Evolutionary conservation across 257 asterid genomes (phyloP), one percentile per base, ranked within the genome.

Genomic region (Primulina eburnea): DNA sequence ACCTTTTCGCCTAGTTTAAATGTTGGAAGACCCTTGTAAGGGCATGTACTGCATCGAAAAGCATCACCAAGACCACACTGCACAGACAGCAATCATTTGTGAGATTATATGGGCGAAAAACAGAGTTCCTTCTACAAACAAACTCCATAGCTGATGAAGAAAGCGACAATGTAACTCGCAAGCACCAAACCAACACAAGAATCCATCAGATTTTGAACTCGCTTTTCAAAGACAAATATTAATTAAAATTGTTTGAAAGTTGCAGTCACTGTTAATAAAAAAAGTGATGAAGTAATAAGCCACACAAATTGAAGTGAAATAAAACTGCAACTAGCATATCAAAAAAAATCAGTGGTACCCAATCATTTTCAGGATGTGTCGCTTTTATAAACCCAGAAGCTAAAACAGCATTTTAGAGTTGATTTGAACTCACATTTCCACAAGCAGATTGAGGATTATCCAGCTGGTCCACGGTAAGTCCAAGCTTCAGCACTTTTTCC

Each of bases 41-140:
- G 99, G 66, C 99, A 93, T 43, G 96, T 85, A 69, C 95, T 58
- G 73, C 99, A 89, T 62, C 99, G 92, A 64, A 90, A 93, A 70
- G 97, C 99, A 87, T 93, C 97, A 68, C 99, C 99, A 28, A 93
- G 88, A 72, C 97, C 96, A 79, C 99, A 90, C 97, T 93, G 90
- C 79, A 80, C 14, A 68, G 62, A 76, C 40, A 67, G n/a, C 68
- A 77, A 16, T 34, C 21, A 67, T 30, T 29, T 5, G 47, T 58
- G 12, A 77, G 59, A 30, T 26, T 11, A 30, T 38, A 70, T 53
- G 21, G 4, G n/a, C 17, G 17, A 20, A 60, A 62, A 43, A 26
- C 32, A 55, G 8, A 21, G 40, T 16, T 65, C n/a, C 18, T 43
- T 43, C 20, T 29, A 17, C 52, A 26, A 33, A 24, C 60, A 40